phyloP scores from a whole-genome alignment of 257 asterid genomes.

The Solanum gandarillasii region DNA sequence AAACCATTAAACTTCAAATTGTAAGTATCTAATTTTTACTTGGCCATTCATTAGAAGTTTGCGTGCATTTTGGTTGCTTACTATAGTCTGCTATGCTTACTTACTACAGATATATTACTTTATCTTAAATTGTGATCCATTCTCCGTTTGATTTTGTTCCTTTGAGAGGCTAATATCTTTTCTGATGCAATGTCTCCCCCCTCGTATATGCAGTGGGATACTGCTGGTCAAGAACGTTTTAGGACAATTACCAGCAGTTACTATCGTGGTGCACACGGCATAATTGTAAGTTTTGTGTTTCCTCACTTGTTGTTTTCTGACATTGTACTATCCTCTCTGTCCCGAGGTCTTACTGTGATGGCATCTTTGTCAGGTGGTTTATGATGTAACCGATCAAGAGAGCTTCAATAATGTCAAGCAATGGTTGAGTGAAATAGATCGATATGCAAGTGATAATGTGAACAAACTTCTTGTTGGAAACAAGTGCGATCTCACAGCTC shows the following conservation, averaged over 20 bases:
- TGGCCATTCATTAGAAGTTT: background rate
- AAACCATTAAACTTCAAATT: constrained; percentile 85
- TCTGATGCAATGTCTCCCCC: background rate
- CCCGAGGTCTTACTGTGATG: background rate
- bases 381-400: constrained; percentile 86
- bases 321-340: background rate
- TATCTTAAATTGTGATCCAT: background rate
- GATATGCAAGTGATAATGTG: constrained; percentile 87
- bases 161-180: background rate
- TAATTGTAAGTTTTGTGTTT: constrained; percentile 50
- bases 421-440: constrained; percentile 84
- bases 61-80: background rate
- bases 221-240: constrained; percentile 95
- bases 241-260: constrained; percentile 96
- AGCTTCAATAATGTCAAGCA: constrained; percentile 85
- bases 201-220: constrained; percentile 59
- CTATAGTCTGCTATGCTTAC: background rate
- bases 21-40: constrained; percentile 33
- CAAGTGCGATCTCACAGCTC: constrained; percentile 71
- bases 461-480: constrained; percentile 89
- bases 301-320: background rate
- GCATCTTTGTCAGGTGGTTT: constrained; percentile 50
- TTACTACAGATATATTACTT: background rate
- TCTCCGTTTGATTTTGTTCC: background rate
- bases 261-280: constrained; percentile 94